Conservation (phyloP, 495 filamentous ascomycete genomes). For the Penicillium lividum region DNA sequence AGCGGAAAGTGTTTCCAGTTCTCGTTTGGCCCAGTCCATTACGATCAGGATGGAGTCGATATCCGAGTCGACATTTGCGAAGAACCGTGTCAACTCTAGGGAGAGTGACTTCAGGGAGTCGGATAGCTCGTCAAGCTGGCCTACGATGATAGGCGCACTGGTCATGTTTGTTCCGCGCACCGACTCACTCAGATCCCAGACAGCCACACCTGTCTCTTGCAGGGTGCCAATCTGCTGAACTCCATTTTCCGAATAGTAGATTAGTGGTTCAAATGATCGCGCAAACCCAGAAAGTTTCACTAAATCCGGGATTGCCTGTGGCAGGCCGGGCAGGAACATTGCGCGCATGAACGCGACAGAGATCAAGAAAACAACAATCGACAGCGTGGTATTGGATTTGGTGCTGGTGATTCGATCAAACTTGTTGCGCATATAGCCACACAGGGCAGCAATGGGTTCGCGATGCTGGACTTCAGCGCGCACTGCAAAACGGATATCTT, state of each 20-base stretch:
- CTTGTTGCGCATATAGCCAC: slow-evolving; percentile 60
- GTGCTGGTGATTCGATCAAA: slow-evolving; percentile 55
- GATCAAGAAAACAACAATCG: slow-evolving; percentile 57
- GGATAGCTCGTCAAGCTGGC: slow-evolving; percentile 77
- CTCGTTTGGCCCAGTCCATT: slow-evolving; percentile 91
- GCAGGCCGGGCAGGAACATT: slow-evolving; percentile 64
- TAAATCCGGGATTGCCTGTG: slow-evolving; percentile 76
- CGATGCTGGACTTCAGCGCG: slow-evolving; percentile 85
- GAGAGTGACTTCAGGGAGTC: slow-evolving; percentile 80
- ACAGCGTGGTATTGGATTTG: slow-evolving; percentile 65
- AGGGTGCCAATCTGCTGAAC: slow-evolving; percentile 80
- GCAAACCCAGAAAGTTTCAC: slow-evolving; percentile 87
- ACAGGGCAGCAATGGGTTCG: slow-evolving; percentile 77
- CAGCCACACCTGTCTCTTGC: slow-evolving; percentile 84
- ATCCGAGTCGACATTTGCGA: slow-evolving; percentile 87
- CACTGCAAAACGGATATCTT: slow-evolving; percentile 85
- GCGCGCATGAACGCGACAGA: slow-evolving; percentile 61
- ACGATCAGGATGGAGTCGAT: slow-evolving; percentile 88
- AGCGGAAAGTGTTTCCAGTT: slow-evolving; percentile 61
- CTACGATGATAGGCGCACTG: slow-evolving; percentile 78
- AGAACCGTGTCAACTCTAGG: slow-evolving; percentile 82
- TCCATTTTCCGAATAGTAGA: slow-evolving; percentile 88
- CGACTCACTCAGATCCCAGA: slow-evolving; percentile 89
- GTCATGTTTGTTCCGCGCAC: slow-evolving; percentile 89
- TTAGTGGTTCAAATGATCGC: slow-evolving; percentile 85